Percentiles rank a stretch among this genome's conserved stretches.
Evolutionary conservation across 2,329 filamentous ascomycete genomes (phyloP).

Genomic region (Penicillium decumbens): DNA sequence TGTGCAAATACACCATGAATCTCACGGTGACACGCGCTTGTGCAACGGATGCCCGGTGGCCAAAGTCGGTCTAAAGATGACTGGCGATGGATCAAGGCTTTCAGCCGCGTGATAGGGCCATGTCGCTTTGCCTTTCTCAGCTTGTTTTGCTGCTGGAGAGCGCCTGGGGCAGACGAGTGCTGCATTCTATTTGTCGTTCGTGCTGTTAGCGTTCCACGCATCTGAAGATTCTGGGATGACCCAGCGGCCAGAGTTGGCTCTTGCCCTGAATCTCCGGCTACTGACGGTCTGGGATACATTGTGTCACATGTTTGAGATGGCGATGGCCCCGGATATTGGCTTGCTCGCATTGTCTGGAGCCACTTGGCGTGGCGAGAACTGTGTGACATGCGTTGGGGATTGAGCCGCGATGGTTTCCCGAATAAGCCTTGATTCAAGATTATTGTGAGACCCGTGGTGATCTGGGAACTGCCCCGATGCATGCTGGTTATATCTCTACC

Average conservation of each 20-base stretch:
- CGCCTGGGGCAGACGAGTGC: neutral
- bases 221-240: neutral
- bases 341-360: neutral
- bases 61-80: conserved; percentile 11
- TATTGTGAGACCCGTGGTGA: neutral
- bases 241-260: neutral
- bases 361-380: conserved; percentile 6
- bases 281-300: conserved; percentile 6
- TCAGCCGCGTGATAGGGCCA: conserved; percentile 10
- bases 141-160: neutral
- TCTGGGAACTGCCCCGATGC: neutral
- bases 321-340: neutral
- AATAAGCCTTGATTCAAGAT: neutral
- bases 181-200: neutral
- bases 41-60: conserved; percentile 12
- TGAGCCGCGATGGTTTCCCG: neutral
- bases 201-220: neutral
- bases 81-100: conserved; percentile 2
- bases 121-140: neutral
- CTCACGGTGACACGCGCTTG: conserved; percentile 23
- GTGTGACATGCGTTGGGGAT: conserved; percentile 1
- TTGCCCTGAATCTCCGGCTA: conserved; percentile 8
- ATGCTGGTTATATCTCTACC: neutral
- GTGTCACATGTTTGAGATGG: conserved; percentile 5
- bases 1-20: conserved; percentile 8